phyloP scores from a whole-genome alignment of 116 monocot genomes.

The Thalassia testudinum region DNA sequence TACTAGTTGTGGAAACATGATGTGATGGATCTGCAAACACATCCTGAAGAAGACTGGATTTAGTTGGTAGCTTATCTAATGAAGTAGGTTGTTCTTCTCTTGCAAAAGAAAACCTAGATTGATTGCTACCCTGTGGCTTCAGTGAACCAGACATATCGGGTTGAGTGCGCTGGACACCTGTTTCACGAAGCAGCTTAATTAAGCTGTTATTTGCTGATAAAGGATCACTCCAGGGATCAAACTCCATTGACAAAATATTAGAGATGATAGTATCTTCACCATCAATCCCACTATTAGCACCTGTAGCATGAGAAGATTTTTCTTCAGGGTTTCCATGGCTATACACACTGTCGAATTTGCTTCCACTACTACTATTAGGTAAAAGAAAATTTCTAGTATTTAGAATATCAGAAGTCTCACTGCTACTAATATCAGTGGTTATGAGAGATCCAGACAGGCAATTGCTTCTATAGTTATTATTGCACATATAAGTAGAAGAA shows the following conservation, averaged over 20 bases:
- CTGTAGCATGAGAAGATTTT: no score
- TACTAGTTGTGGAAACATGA: slow-evolving; percentile 6
- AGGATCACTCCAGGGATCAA: slow-evolving; percentile 81
- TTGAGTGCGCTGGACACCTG: slow-evolving; percentile 15
- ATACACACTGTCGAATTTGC: no score
- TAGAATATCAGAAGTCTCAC: no score
- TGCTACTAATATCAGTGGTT: no score
- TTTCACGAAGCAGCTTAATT: slow-evolving; percentile 34
- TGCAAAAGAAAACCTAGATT: slow-evolving; percentile 88
- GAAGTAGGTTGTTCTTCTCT: slow-evolving; percentile 30
- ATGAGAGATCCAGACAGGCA: no score
- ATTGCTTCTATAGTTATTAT: no score
- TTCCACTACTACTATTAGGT: no score
- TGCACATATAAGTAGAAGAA: no score
- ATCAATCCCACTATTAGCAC: no score
- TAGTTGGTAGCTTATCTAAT: neutral
- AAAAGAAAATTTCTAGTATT: no score
- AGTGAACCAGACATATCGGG: slow-evolving; percentile 25
- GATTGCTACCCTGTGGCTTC: slow-evolving; percentile 29
- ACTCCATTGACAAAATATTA: slow-evolving; percentile 62
- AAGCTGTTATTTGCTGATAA: slow-evolving; percentile 30
- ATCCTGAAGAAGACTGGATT: slow-evolving; percentile 2
- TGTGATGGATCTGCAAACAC: slow-evolving; percentile 5
- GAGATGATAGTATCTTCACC: slow-evolving; percentile 66
- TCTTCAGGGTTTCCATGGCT: no score